Base-by-base conservation (phyloP, 805 yeast species). In the Candida qinlingensis region DNA sequence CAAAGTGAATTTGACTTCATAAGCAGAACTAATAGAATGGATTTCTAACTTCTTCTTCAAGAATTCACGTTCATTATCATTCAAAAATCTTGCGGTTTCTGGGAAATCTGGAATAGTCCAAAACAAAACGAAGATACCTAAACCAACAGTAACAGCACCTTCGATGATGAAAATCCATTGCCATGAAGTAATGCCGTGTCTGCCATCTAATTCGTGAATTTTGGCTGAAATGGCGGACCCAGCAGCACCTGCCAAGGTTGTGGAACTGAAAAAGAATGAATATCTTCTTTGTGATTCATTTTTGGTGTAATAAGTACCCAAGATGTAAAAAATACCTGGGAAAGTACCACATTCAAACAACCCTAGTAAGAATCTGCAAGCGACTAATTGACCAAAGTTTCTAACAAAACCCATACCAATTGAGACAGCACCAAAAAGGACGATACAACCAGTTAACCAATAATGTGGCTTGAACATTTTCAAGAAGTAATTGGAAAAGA, bases 211-310 rank as follows among this genome's bases (percentile, higher is more conserved):
- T 27, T 64, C 64, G 25, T 67, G 54, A 46, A 80, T 73, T 45
- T 73, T 80, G 49, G 66, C 71, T 9, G 75, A 71, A 45, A 77
- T 71, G 30, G 76, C 68, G 37, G 84, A 83, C 47, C 82, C 81
- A 54, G 80, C 76, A 11, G 81, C 80, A 47, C 79, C 75, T 8
- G 83, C 74, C 37, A 79, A 58, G 49, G 79, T 75, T 8, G 83
- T 76, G 30, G 79, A 74, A 34, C 75, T 68, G 57, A 77, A 77
- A 41, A 79, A 70, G 47, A 71, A 69, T 6, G 79, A 72, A 51
- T 74, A 66, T 47, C 82, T 65, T 34, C 67, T 64, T 29, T 77
- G 79, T 7, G 75, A 68, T 54, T 78, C 81, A 39, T 67, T 65
- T 47, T 75, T 67, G 40, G 76, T 69, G 57, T 77, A 77, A 55